Percentiles rank a stretch among this genome's conserved stretches.
phyloP scores from a whole-genome alignment of 1,284 basidiomycete genomes.

The Xerocomus amazonicus region DNA sequence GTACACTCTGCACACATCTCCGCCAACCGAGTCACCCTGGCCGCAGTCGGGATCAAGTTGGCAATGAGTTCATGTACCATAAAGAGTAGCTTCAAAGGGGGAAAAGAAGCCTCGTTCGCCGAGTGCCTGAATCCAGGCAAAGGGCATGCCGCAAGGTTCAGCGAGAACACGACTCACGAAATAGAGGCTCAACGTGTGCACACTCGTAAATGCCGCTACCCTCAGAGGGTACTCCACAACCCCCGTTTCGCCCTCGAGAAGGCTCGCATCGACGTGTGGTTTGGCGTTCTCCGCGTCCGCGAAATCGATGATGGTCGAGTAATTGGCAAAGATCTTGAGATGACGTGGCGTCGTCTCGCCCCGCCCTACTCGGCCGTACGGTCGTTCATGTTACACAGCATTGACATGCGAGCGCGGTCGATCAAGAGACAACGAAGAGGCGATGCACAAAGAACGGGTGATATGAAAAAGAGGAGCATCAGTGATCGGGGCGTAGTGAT shows the following conservation, averaged over 20 bases:
- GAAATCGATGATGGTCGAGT: slow-evolving; percentile 72
- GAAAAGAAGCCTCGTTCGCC: slow-evolving; percentile 1
- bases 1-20: slow-evolving; percentile 62
- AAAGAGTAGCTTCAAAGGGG: slow-evolving; percentile 25
- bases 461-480: slow-evolving; percentile 9
- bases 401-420: slow-evolving; percentile 3
- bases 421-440: background rate
- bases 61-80: slow-evolving; percentile 17
- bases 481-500: slow-evolving; percentile 6
- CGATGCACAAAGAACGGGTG: slow-evolving; percentile 5
- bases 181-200: slow-evolving; percentile 70
- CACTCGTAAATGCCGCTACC: slow-evolving; percentile 69
- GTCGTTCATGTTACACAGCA: slow-evolving; percentile 5
- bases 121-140: slow-evolving; percentile 10
- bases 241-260: slow-evolving; percentile 64
- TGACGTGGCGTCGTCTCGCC: slow-evolving; percentile 66
- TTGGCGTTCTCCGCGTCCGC: slow-evolving; percentile 60
- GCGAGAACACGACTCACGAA: slow-evolving; percentile 52
- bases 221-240: slow-evolving; percentile 75
- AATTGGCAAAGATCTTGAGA: slow-evolving; percentile 67
- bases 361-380: slow-evolving; percentile 44
- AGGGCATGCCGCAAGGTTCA: slow-evolving; percentile 9
- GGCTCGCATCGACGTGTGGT: slow-evolving; percentile 66
- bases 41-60: slow-evolving; percentile 6
- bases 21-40: slow-evolving; percentile 64